Evolutionary conservation across 352 stramenopile species (phyloP).

Genomic region (Phytophthora hybrid): DNA sequence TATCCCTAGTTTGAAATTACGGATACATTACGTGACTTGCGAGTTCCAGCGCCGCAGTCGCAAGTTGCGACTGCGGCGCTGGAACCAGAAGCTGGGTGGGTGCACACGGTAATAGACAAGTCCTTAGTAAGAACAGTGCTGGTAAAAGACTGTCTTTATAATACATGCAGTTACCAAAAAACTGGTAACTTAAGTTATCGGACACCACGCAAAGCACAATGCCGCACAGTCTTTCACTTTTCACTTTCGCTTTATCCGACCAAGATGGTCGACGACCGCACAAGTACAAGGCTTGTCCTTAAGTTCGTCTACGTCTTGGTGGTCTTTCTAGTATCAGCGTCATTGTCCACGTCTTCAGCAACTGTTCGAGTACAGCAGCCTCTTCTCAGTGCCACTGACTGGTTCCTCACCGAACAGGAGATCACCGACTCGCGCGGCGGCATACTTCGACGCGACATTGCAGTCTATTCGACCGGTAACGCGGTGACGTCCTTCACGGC

Average conservation of each 20-base stretch:
- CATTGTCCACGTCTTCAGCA: background rate
- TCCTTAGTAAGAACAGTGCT: background rate
- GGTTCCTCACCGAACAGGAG: constrained; percentile 66
- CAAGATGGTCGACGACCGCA: background rate
- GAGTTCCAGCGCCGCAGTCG: too few species aligned
- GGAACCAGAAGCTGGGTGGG: background rate
- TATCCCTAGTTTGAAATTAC: too few species aligned
- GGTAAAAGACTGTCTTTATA: background rate
- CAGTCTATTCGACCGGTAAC: constrained; percentile 48
- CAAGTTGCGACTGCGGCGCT: background rate
- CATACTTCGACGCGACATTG: constrained; percentile 45
- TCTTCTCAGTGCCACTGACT: constrained; percentile 47
- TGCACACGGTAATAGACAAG: background rate
- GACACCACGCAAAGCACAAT: background rate
- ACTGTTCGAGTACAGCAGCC: constrained; percentile 42
- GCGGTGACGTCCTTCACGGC: constrained; percentile 49
- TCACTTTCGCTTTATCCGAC: background rate
- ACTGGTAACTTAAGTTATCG: too few species aligned
- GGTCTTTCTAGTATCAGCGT: background rate
- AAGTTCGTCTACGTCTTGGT: background rate
- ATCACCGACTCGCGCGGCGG: constrained; percentile 55
- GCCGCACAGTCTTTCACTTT: background rate
- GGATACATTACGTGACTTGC: background rate
- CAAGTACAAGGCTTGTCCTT: constrained; percentile 11
- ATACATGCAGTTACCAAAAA: too few species aligned